A percentile compares a stretch with the other conserved stretches of the same genome.
Conservation (phyloP, 2,329 filamentous ascomycete genomes). For the Ciborinia camelliae region DNA sequence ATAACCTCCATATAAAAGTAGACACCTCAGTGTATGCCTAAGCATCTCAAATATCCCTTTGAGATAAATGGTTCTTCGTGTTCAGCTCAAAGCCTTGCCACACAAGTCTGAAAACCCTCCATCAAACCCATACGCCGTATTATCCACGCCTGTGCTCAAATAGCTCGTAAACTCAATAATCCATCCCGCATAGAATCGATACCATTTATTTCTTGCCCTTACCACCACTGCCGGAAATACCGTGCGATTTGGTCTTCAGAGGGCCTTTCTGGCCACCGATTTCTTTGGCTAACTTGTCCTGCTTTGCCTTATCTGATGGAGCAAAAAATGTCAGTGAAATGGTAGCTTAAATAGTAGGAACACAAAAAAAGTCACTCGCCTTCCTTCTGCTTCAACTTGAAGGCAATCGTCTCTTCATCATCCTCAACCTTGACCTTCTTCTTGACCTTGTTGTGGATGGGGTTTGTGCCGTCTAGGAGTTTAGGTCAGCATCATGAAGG, state of each 20-base stretch:
- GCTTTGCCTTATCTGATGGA: slow-evolving; percentile 60
- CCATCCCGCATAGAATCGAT: not conserved
- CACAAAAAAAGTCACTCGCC: slow-evolving; percentile 53
- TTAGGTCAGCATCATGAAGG: slow-evolving; percentile 40
- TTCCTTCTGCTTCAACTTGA: slow-evolving; percentile 77
- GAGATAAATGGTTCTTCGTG: not conserved
- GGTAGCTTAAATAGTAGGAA: slow-evolving; percentile 49
- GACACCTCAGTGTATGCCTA: not conserved
- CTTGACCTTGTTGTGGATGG: slow-evolving; percentile 69
- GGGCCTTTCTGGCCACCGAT: slow-evolving; percentile 68
- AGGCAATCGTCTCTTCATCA: slow-evolving; percentile 83
- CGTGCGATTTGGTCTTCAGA: slow-evolving; percentile 76
- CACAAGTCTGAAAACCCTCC: slow-evolving; percentile 13
- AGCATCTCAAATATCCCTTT: not conserved
- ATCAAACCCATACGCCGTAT: slow-evolving; percentile 22
- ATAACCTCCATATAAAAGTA: not conserved
- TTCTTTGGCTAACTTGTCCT: slow-evolving; percentile 70
- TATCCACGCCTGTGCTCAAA: slow-evolving; percentile 20
- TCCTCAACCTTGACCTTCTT: slow-evolving; percentile 71
- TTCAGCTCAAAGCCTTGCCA: slow-evolving; percentile 4
- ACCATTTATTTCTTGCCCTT: slow-evolving; percentile 48
- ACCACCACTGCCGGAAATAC: slow-evolving; percentile 98
- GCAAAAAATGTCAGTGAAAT: not conserved
- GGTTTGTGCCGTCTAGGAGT: slow-evolving; percentile 13
- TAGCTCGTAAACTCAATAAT: slow-evolving; percentile 11